Percentiles rank a stretch among this genome's conserved stretches.
These are phyloP conservation scores for Hamamelis virginiana DNA, from an alignment of 164 flowering plant species.

Conservation along the genomic window DNA sequence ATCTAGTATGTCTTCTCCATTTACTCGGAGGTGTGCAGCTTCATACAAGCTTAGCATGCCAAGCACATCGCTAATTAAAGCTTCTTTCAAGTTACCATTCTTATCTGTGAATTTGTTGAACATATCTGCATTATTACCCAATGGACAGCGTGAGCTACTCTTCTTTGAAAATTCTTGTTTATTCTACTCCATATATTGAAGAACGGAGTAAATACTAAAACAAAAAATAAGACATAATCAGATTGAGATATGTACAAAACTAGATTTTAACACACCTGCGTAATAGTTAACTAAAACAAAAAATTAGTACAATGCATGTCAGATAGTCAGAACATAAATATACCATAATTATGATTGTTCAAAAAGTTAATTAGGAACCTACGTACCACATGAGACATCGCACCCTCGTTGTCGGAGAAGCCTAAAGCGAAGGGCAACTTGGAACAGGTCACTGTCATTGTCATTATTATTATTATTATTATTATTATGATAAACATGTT, in stretches of 20 bases:
- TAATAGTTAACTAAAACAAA: no score
- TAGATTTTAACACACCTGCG: no score
- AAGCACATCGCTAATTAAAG: not conserved
- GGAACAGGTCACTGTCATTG: not conserved
- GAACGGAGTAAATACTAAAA: no score
- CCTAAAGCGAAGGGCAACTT: constrained; percentile 13
- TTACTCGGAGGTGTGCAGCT: constrained; percentile 13
- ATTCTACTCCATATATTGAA: no score
- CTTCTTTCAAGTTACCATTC: constrained; percentile 10
- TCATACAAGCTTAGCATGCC: constrained; percentile 23
- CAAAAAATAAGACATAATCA: no score
- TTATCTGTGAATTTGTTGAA: constrained; percentile 16
- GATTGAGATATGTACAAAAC: no score
- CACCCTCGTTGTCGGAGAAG: constrained; percentile 20
- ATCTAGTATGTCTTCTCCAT: constrained; percentile 41
- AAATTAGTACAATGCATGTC: no score
- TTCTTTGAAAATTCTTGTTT: no score
- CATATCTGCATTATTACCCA: constrained; percentile 14
- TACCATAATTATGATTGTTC: no score
- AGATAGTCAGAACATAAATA: no score
- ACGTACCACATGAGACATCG: constrained; percentile 8
- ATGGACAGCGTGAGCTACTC: no score
- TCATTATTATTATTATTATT: not conserved
- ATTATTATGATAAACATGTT: not conserved
- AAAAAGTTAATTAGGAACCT: not conserved